A percentile compares a stretch with the other conserved stretches of the same genome.
Evolutionary conservation across 805 yeast genomes (phyloP).

Genomic region (Starmerella sp.): DNA sequence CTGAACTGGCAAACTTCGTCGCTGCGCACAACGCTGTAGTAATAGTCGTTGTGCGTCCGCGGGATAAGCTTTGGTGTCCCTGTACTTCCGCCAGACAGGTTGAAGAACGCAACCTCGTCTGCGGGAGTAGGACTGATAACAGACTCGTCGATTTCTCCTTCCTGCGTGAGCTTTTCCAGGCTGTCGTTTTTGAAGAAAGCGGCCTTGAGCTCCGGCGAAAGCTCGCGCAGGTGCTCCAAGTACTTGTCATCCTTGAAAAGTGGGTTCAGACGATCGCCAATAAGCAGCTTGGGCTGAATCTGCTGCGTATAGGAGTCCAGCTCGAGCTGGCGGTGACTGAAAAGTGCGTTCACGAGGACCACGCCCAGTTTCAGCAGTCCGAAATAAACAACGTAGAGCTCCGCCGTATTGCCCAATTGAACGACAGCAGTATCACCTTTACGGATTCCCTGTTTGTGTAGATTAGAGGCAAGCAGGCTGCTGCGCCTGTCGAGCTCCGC

Average conservation of each 20-base stretch:
- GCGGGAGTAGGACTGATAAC: conserved; percentile 5
- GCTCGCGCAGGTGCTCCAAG: conserved; percentile 1
- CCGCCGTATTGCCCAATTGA: conserved; percentile 12
- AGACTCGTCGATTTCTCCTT: background rate
- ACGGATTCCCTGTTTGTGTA: conserved; percentile 7
- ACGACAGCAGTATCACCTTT: conserved; percentile 13
- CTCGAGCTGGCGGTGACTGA: conserved; percentile 16
- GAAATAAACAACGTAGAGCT: conserved; percentile 14
- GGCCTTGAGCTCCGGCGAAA: background rate
- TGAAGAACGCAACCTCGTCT: conserved; percentile 15
- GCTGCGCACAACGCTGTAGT: conserved; percentile 14
- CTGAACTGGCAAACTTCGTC: conserved; percentile 11
- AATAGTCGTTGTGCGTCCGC: conserved; percentile 17
- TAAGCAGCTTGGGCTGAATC: conserved; percentile 12
- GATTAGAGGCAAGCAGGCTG: background rate
- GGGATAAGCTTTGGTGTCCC: conserved; percentile 18
- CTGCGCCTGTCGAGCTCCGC: background rate
- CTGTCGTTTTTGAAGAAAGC: conserved; percentile 1
- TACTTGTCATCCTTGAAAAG: conserved; percentile 9
- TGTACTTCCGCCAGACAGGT: conserved; percentile 15
- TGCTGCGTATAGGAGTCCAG: conserved; percentile 11
- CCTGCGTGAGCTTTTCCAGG: background rate
- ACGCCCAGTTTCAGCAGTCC: conserved; percentile 12
- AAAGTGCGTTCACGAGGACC: conserved; percentile 13
- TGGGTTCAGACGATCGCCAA: conserved; percentile 13